These are phyloP conservation scores for Zychaea mexicana DNA, from an alignment of 371 early-diverging fungal species.

Conservation along the genomic window DNA sequence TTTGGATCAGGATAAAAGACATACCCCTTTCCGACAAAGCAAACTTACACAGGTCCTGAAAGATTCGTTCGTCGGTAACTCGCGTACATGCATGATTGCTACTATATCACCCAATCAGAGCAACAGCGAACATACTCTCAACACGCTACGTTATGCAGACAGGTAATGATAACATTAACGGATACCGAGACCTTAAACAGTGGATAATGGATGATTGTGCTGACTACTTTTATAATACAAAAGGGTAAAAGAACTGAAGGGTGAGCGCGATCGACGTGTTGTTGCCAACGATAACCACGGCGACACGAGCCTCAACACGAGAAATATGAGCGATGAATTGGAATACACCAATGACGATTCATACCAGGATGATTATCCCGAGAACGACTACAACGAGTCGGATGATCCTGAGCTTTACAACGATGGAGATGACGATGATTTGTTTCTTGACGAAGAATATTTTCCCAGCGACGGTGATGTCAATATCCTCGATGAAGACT, in stretches of 20 bases:
- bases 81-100: conserved; percentile 97
- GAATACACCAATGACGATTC: conserved; percentile 27
- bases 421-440: conserved; percentile 17
- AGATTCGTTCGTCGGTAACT: conserved; percentile 97
- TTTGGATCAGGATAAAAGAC: conserved; percentile 89
- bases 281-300: conserved; percentile 14
- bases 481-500: conserved; percentile 41
- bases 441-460: conserved; percentile 29
- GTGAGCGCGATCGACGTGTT: conserved; percentile 39
- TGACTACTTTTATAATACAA: conserved; percentile 1
- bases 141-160: conserved; percentile 98
- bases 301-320: conserved; percentile 16
- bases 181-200: too few species aligned
- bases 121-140: conserved; percentile 97
- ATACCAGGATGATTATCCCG: conserved; percentile 35
- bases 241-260: conserved; percentile 86
- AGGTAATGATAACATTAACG: too few species aligned
- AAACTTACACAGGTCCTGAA: conserved; percentile 98
- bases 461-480: conserved; percentile 25
- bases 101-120: conserved; percentile 92
- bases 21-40: conserved; percentile 96
- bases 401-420: conserved; percentile 34
- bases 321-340: conserved; percentile 6
- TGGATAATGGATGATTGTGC: background rate
- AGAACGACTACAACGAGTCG: conserved; percentile 26